phyloP scores from a whole-genome alignment of 305 asterid genomes.

The Rubia occidens region DNA sequence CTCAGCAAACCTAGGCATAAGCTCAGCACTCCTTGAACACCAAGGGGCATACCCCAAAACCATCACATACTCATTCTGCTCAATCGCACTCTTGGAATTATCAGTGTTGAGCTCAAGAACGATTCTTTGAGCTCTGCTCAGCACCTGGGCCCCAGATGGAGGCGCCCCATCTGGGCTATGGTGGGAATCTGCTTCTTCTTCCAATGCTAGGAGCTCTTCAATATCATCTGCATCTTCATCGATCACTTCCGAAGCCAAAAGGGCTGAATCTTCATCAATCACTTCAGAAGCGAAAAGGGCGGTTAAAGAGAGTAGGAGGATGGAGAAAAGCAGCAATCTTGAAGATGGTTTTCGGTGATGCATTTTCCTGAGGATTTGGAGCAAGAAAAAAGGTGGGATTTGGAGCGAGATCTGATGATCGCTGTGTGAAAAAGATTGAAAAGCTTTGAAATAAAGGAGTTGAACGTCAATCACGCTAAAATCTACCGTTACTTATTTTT shows the following conservation, averaged over 20 bases:
- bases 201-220: slow-evolving; percentile 71
- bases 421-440: background rate
- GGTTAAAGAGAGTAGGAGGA: slow-evolving; percentile 35
- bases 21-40: slow-evolving; percentile 78
- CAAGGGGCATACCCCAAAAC: slow-evolving; percentile 93
- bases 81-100: slow-evolving; percentile 40
- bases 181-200: slow-evolving; percentile 39
- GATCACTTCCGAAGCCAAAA: slow-evolving; percentile 24
- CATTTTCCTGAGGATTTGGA: slow-evolving; percentile 33
- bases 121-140: slow-evolving; percentile 79
- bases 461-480: background rate
- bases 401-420: slow-evolving; percentile 19
- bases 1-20: slow-evolving; percentile 92
- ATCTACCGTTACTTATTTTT: background rate
- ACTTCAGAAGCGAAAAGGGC: slow-evolving; percentile 26
- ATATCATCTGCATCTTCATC: slow-evolving; percentile 40
- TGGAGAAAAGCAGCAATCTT: slow-evolving; percentile 37
- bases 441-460: background rate
- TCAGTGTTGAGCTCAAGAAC: slow-evolving; percentile 73
- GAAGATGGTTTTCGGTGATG: slow-evolving; percentile 26
- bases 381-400: slow-evolving; percentile 20
- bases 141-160: slow-evolving; percentile 57
- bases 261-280: slow-evolving; percentile 28
- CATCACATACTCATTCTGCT: slow-evolving; percentile 70
- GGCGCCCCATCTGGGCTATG: slow-evolving; percentile 26